Percentiles rank a stretch among this genome's conserved stretches.
Conservation (phyloP, 2,329 filamentous ascomycete genomes). For the Trichoderma hamatum region DNA sequence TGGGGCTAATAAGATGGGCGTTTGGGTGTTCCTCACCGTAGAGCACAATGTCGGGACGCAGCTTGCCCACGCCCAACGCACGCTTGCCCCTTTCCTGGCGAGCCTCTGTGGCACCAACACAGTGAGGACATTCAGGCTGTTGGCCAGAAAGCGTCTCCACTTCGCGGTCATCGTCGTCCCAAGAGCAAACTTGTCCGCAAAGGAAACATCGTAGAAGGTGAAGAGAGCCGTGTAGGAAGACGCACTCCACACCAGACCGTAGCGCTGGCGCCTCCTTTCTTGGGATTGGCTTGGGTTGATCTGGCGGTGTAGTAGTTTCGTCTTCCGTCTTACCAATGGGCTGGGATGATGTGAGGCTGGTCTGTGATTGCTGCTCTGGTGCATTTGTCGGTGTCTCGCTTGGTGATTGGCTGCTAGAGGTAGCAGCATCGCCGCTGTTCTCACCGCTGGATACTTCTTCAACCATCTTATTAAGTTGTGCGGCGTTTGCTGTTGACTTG, state of each 20-base stretch:
- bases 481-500: constrained; percentile 44
- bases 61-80: constrained; percentile 66
- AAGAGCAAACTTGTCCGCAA: constrained; percentile 60
- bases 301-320: constrained; percentile 31
- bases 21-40: constrained; percentile 75
- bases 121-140: constrained; percentile 69
- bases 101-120: constrained; percentile 62
- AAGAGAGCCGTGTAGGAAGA: constrained; percentile 74
- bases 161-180: constrained; percentile 61
- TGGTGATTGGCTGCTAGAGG: constrained; percentile 27
- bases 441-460: constrained; percentile 37
- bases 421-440: constrained; percentile 21
- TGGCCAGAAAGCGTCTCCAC: constrained; percentile 62
- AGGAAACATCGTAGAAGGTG: constrained; percentile 65
- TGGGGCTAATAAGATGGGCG: constrained; percentile 67
- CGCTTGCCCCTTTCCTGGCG: constrained; percentile 68
- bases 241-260: constrained; percentile 60
- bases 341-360: background rate
- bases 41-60: constrained; percentile 72
- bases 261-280: constrained; percentile 35
- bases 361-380: constrained; percentile 12
- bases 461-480: constrained; percentile 44
- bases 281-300: constrained; percentile 27
- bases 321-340: constrained; percentile 18
- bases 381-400: constrained; percentile 18